phyloP scores from a whole-genome alignment of 441 rosid genomes.

The Brassica balearica region DNA sequence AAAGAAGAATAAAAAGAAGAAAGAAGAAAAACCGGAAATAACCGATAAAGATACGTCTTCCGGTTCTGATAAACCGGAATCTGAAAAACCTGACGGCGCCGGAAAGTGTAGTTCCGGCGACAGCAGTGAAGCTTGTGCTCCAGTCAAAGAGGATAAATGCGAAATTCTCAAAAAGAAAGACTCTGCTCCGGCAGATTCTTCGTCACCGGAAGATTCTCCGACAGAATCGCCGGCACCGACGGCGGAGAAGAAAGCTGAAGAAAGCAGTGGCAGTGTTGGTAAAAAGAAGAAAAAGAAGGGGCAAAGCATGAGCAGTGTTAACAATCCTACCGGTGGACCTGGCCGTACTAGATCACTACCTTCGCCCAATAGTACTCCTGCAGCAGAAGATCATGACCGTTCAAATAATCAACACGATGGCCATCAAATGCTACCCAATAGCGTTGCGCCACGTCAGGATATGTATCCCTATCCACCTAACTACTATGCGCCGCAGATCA shows the following conservation, averaged over 20 bases:
- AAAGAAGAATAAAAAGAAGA: conserved; percentile 50
- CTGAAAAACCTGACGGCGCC: conserved; percentile 39
- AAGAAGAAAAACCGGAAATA: conserved; percentile 38
- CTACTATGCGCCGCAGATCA: conserved; percentile 49
- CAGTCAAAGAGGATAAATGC: conserved; percentile 21
- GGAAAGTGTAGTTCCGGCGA: conserved; percentile 34
- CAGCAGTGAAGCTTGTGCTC: conserved; percentile 12
- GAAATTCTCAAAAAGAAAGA: background rate
- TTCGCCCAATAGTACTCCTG: background rate
- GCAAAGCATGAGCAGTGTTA: conserved; percentile 39
- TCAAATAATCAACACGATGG: conserved; percentile 8
- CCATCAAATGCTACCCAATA: conserved; percentile 29
- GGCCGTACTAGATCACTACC: conserved; percentile 23
- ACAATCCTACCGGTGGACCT: conserved; percentile 27
- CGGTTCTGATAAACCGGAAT: conserved; percentile 30
- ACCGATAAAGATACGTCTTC: conserved; percentile 37
- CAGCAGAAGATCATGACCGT: conserved; percentile 32
- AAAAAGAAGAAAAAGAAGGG: conserved; percentile 73
- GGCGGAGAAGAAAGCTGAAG: conserved; percentile 41
- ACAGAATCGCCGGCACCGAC: background rate
- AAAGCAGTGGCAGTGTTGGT: conserved; percentile 42
- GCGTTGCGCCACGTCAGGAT: conserved; percentile 49
- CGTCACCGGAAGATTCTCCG: background rate
- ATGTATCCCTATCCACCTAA: conserved; percentile 43
- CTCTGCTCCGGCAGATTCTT: background rate